Evolutionary conservation across 2,329 filamentous ascomycete genomes (phyloP), one percentile per base, ranked within the genome.

Genomic region (Sclerotinia trifoliorum): DNA sequence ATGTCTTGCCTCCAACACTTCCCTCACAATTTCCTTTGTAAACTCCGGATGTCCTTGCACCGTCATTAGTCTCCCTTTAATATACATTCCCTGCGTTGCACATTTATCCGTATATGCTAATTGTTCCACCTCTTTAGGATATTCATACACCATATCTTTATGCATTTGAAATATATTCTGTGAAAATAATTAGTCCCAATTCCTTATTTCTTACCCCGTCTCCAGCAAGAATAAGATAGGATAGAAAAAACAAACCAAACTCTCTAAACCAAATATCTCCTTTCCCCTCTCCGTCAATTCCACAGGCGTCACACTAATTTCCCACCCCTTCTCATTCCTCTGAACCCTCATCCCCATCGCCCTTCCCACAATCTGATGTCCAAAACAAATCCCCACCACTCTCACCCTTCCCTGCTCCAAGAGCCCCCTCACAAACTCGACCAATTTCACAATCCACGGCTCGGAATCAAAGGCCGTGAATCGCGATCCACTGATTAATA

Each of bases 41-140:
- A 94, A 95, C 78, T 97, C 93, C 0, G 93, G 93, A 78, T 96
- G 93, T 7, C 92, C 93, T 80, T 97, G 93, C 1, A 96, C 86
- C 0, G 91, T 89, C 70, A 96, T 88, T 70, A 91, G 81, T 48
- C 84, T 84, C 54, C 84, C 81, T 11, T 88, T 85, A 26, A 83
- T 79, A 77, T 95, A 91, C 85, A 96, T 92, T 70, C 88, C 90
- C 78, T 96, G 93, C n/a, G 93, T 88, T 13, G 83, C 80, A 80
- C 93, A 96, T 57, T 83, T 80, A 4, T 84, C 83, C 2, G 90
- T 90, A 52, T 83, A 84, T 2, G 87, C 92, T 2, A 96, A 82
- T 2, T 82, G 79, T 67, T 89, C 82, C 2, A 89, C 85, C 66
- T 84, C 86, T 7, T 82, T 75, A 0, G 92, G 92, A 66, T 87